Percentiles rank a stretch among this genome's conserved stretches.
Conservation (phyloP, 192 early-diverging fungal genomes). For the Podila clonocystis region DNA sequence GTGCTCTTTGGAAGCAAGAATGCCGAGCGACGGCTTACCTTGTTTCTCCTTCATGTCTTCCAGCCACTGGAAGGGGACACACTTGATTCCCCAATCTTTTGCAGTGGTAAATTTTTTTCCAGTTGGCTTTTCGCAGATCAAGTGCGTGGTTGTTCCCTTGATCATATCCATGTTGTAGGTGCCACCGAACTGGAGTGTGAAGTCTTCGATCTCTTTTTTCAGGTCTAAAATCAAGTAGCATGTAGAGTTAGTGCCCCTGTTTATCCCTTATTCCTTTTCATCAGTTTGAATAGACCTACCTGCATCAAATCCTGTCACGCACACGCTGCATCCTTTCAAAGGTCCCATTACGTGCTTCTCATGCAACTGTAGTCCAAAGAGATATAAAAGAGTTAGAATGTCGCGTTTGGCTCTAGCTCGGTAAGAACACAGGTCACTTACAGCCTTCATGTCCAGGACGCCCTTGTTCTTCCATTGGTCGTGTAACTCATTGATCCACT, state of each 20-base stretch:
- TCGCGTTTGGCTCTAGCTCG: too few relatives aligned
- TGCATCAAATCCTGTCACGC: conserved; percentile 31
- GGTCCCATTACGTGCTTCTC: conserved; percentile 16
- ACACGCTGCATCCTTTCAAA: conserved; percentile 30
- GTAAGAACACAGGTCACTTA: not conserved
- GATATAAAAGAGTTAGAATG: not conserved
- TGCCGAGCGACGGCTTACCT: not conserved
- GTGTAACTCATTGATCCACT: conserved; percentile 13
- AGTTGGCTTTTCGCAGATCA: conserved; percentile 17
- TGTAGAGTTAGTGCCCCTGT: not conserved
- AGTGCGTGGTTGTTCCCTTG: conserved; percentile 28
- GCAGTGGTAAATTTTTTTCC: conserved; percentile 39
- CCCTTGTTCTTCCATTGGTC: conserved; percentile 11
- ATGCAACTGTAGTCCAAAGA: not conserved
- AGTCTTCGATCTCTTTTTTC: conserved; percentile 10
- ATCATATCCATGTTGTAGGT: conserved; percentile 31
- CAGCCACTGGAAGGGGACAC: conserved; percentile 23
- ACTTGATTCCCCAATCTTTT: conserved; percentile 26
- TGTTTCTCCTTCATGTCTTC: not conserved
- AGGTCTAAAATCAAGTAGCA: conserved; percentile 11
- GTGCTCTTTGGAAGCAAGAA: not conserved
- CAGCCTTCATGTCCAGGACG: conserved; percentile 13
- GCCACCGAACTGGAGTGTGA: conserved; percentile 24
- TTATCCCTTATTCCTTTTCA: not conserved
- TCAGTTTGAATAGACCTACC: not conserved